A percentile compares a stretch with the other conserved stretches of the same genome.
phyloP scores from a whole-genome alignment of 192 early-diverging fungal genomes.

The Gonapodya prolifera region DNA sequence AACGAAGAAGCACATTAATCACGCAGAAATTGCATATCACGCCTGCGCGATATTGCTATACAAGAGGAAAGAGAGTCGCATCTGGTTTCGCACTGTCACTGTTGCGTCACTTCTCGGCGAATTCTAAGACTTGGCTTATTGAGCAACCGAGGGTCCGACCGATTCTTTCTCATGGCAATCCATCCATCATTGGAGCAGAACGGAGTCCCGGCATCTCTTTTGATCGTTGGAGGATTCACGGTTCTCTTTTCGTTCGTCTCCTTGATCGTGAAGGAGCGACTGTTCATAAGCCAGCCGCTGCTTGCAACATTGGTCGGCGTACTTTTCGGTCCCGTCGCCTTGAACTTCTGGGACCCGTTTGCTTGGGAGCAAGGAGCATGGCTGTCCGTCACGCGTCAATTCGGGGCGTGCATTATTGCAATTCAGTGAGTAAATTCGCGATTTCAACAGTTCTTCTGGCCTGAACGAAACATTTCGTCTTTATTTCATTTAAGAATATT shows the following conservation, averaged over 20 bases:
- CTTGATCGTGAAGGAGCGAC: constrained; percentile 7
- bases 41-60: too few relatives aligned
- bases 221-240: constrained; percentile 6
- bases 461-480: too few relatives aligned
- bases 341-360: constrained; percentile 57
- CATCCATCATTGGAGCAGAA: not conserved
- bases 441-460: too few relatives aligned
- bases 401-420: not conserved
- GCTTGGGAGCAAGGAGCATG: not conserved
- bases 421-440: not conserved
- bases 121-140: too few relatives aligned
- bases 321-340: constrained; percentile 59
- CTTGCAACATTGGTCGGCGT: constrained; percentile 77
- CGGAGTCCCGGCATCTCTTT: not conserved
- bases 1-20: too few relatives aligned
- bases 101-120: too few relatives aligned
- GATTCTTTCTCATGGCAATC: not conserved
- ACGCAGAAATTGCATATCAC: too few relatives aligned
- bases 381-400: not conserved
- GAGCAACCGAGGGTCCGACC: too few relatives aligned
- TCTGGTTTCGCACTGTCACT: too few relatives aligned
- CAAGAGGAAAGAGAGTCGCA: too few relatives aligned
- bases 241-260: constrained; percentile 7
- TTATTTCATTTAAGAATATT: not conserved
- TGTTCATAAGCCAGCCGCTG: constrained; percentile 19